Conservation (phyloP, 2,329 filamentous ascomycete species). For the Ceratocystis smalleyi region DNA sequence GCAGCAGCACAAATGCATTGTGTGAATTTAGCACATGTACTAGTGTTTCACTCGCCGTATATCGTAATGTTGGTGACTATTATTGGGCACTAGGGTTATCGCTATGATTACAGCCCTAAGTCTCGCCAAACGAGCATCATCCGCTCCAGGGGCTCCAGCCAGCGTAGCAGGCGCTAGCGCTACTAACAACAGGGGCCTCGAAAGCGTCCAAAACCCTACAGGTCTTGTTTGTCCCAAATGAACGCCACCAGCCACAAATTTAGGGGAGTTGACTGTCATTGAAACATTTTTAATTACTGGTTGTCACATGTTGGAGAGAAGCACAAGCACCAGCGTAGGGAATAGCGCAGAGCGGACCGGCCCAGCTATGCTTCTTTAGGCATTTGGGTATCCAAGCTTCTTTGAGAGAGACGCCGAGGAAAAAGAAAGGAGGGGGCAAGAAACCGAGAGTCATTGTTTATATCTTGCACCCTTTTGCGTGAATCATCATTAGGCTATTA, state of each 20-base stretch:
- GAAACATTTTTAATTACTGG: conserved; percentile 4
- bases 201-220: neutral
- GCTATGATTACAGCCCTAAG: neutral
- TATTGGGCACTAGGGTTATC: neutral
- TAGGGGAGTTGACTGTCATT: neutral
- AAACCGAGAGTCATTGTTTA: neutral
- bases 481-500: neutral
- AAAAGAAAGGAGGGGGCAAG: neutral
- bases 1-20: too few species aligned
- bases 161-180: neutral
- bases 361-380: neutral
- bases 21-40: too few species aligned
- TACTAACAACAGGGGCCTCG: neutral
- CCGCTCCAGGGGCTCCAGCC: neutral
- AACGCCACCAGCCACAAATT: neutral
- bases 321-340: neutral
- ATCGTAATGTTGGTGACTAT: neutral
- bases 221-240: neutral
- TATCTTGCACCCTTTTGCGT: neutral
- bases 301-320: conserved; percentile 4
- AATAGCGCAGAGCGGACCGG: too few species aligned
- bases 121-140: neutral
- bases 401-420: neutral
- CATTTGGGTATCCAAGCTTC: neutral
- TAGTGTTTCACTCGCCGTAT: too few species aligned